These are phyloP conservation scores for Dictyostelium discoideum DNA, from an alignment of 78 protist genomes.

Conservation along the genomic window DNA sequence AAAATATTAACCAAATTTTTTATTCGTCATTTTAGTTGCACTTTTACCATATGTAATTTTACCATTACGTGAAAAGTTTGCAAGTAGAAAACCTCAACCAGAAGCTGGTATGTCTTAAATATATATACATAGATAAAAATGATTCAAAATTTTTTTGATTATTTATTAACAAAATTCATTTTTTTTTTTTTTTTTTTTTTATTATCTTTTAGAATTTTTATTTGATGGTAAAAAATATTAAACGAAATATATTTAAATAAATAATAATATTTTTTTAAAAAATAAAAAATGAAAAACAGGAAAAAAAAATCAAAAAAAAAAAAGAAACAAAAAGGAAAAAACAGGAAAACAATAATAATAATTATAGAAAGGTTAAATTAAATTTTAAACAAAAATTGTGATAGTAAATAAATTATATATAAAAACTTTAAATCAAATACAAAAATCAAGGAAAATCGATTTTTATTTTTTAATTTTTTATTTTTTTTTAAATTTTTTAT, in stretches of 20 bases:
- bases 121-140: background rate
- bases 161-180: background rate
- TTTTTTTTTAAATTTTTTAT: too few species aligned
- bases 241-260: background rate
- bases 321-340: too few species aligned
- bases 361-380: background rate
- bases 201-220: background rate
- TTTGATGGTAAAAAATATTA: background rate
- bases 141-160: background rate
- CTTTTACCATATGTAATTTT: slow-evolving; percentile 1
- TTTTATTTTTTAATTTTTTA: background rate
- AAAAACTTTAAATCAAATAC: background rate
- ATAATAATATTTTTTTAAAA: background rate
- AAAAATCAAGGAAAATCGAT: background rate
- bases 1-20: background rate
- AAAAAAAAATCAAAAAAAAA: too few species aligned
- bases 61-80: slow-evolving; percentile 12
- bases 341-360: too few species aligned
- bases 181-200: background rate
- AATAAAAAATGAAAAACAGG: background rate
- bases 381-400: background rate
- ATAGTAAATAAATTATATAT: background rate
- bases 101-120: slow-evolving; percentile 15
- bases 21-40: background rate
- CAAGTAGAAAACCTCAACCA: background rate